Evolutionary conservation across 83 land plant species (phyloP).

Genomic region (Picea abies): DNA sequence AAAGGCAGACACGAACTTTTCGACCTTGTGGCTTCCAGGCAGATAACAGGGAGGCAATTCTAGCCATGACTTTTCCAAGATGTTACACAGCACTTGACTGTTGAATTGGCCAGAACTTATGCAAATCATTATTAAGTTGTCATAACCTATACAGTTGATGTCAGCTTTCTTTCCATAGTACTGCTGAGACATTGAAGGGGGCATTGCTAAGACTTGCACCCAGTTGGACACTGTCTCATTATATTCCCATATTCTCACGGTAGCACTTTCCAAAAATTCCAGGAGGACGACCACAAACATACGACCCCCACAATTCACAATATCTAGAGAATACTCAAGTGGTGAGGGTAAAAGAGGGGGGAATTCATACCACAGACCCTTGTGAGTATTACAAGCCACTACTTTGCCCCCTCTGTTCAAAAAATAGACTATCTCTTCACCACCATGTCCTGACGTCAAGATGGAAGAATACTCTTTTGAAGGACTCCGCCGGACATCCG

Average conservation of each 20-base stretch:
- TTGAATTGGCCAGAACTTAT: slow-evolving; percentile 32
- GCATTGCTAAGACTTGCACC: slow-evolving; percentile 51
- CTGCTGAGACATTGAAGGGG: slow-evolving; percentile 51
- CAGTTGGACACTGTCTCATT: slow-evolving; percentile 24
- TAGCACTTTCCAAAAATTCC: slow-evolving; percentile 48
- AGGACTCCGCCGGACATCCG: slow-evolving; percentile 54
- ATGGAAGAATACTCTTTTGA: slow-evolving; percentile 60
- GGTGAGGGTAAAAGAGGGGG: slow-evolving; percentile 42
- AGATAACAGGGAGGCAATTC: slow-evolving; percentile 45
- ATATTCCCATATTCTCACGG: slow-evolving; percentile 48
- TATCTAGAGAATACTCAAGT: slow-evolving; percentile 53
- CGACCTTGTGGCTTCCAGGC: slow-evolving; percentile 22
- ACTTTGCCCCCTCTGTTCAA: slow-evolving; percentile 44
- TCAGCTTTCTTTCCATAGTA: slow-evolving; percentile 59
- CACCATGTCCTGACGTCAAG: slow-evolving; percentile 24
- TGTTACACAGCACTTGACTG: slow-evolving; percentile 35
- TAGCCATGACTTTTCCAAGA: slow-evolving; percentile 36
- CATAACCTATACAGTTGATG: slow-evolving; percentile 49
- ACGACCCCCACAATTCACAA: slow-evolving; percentile 44
- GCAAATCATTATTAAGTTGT: slow-evolving; percentile 54
- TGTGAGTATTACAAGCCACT: slow-evolving; percentile 39
- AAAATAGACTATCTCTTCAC: slow-evolving; percentile 47
- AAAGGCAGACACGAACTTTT: slow-evolving; percentile 56
- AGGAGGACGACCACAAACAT: slow-evolving; percentile 47
- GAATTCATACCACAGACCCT: slow-evolving; percentile 24